Conservation (phyloP, 805 yeast species). For the Pichia ethanolica region DNA sequence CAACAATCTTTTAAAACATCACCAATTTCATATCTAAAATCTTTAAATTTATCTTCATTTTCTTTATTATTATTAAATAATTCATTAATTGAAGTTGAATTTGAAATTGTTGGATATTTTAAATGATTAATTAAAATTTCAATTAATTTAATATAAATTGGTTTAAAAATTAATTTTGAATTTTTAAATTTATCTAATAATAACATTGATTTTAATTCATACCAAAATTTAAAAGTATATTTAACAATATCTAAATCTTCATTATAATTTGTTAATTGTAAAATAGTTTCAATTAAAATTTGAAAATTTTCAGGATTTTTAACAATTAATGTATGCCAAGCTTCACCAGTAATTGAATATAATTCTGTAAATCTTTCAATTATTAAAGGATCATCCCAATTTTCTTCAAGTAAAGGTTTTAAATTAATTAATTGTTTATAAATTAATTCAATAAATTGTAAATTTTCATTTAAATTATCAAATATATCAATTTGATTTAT, state of each 20-base stretch:
- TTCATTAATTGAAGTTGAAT: conserved; percentile 28
- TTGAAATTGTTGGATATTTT: conserved; percentile 53
- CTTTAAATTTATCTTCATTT: conserved; percentile 86
- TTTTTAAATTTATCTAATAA: conserved; percentile 49
- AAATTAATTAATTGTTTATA: conserved; percentile 62
- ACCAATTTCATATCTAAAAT: conserved; percentile 94
- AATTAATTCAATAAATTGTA: conserved; percentile 7
- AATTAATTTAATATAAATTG: conserved; percentile 51
- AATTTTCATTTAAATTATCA: conserved; percentile 54
- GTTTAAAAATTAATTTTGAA: conserved; percentile 43
- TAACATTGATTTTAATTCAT: conserved; percentile 64
- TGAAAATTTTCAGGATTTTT: conserved; percentile 61
- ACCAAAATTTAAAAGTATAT: conserved; percentile 92
- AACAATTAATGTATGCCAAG: conserved; percentile 87
- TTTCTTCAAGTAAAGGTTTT: conserved; percentile 42
- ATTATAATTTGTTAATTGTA: conserved; percentile 63
- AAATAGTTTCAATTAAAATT: conserved; percentile 64
- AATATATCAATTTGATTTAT: conserved; percentile 76
- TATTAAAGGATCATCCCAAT: conserved; percentile 53
- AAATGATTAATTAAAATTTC: conserved; percentile 59
- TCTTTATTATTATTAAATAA: conserved; percentile 65
- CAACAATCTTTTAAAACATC: conserved; percentile 96
- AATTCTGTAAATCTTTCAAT: conserved; percentile 66
- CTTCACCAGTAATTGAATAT: conserved; percentile 88
- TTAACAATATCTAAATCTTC: conserved; percentile 84